These are phyloP conservation scores for Botrytis fabae DNA, from an alignment of 2,329 filamentous ascomycete genomes.

Conservation along the genomic window DNA sequence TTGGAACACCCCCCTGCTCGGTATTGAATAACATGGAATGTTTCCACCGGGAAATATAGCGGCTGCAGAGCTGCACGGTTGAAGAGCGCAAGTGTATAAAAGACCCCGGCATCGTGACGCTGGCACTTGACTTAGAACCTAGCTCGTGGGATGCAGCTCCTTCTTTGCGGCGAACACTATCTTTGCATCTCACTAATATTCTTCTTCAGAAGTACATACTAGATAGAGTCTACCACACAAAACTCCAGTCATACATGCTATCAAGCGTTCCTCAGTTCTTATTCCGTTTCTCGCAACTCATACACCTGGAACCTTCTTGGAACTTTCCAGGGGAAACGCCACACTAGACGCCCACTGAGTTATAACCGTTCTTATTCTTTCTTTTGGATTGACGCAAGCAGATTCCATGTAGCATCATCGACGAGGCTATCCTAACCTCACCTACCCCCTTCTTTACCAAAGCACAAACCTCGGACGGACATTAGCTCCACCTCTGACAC, in stretches of 20 bases:
- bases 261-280: neutral
- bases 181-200: neutral
- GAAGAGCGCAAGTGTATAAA: conserved; percentile 4
- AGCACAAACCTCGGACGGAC: conserved; percentile 24
- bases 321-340: conserved; percentile 14
- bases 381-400: conserved; percentile 11
- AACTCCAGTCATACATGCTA: neutral
- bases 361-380: conserved; percentile 16
- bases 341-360: neutral
- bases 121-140: conserved; percentile 15
- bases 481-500: conserved; percentile 21
- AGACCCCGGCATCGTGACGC: conserved; percentile 16
- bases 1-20: conserved; percentile 22
- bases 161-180: conserved; percentile 4
- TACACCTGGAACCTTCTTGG: conserved; percentile 10
- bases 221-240: neutral
- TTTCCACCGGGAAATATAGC: conserved; percentile 25
- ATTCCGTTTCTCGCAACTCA: conserved; percentile 1
- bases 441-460: conserved; percentile 17
- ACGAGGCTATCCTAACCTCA: conserved; percentile 22
- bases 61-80: conserved; percentile 21
- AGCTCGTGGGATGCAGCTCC: conserved; percentile 20
- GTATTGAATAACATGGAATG: conserved; percentile 21
- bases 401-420: conserved; percentile 19
- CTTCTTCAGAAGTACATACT: neutral